These are phyloP conservation scores for Arthrobotrys sphaeroides DNA, from an alignment of 2,329 filamentous ascomycete species.

Conservation along the genomic window DNA sequence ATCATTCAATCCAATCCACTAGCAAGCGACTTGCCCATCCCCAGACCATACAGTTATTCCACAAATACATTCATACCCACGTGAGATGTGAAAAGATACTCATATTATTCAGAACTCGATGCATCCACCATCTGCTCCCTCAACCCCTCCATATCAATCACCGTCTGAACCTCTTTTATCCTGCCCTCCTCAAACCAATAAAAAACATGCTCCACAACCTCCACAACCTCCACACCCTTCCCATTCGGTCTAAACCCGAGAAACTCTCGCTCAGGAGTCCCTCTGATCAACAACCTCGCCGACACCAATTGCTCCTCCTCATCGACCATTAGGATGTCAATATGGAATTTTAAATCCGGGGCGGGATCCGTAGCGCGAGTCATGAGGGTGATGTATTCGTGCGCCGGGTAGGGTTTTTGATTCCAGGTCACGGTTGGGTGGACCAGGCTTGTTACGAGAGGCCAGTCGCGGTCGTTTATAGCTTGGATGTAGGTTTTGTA, in stretches of 20 bases:
- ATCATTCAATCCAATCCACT: slow-evolving; percentile 2
- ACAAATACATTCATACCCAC: neutral
- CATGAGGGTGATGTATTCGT: slow-evolving; percentile 39
- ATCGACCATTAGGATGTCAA: slow-evolving; percentile 28
- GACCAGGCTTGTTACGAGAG: slow-evolving; percentile 17
- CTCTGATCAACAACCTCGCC: slow-evolving; percentile 26
- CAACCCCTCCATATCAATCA: slow-evolving; percentile 51
- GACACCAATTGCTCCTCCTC: slow-evolving; percentile 21
- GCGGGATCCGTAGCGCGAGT: slow-evolving; percentile 32
- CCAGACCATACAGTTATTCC: neutral
- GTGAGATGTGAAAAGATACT: neutral
- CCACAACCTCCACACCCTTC: slow-evolving; percentile 28
- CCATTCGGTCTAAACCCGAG: slow-evolving; percentile 28
- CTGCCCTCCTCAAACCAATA: slow-evolving; percentile 36
- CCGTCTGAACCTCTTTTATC: slow-evolving; percentile 34
- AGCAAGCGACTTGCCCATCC: neutral
- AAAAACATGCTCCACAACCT: slow-evolving; percentile 44
- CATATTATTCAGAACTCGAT: neutral
- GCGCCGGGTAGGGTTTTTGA: slow-evolving; percentile 9
- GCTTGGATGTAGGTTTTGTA: slow-evolving; percentile 44
- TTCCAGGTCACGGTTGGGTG: slow-evolving; percentile 42
- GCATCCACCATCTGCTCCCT: slow-evolving; percentile 19
- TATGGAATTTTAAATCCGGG: slow-evolving; percentile 37
- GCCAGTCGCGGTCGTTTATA: slow-evolving; percentile 45
- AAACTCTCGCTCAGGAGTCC: slow-evolving; percentile 38